A percentile compares a stretch with the other conserved stretches of the same genome.
Evolutionary conservation across 768 basidiomycete genomes (phyloP).

Genomic region (Tricholoma matsutake): DNA sequence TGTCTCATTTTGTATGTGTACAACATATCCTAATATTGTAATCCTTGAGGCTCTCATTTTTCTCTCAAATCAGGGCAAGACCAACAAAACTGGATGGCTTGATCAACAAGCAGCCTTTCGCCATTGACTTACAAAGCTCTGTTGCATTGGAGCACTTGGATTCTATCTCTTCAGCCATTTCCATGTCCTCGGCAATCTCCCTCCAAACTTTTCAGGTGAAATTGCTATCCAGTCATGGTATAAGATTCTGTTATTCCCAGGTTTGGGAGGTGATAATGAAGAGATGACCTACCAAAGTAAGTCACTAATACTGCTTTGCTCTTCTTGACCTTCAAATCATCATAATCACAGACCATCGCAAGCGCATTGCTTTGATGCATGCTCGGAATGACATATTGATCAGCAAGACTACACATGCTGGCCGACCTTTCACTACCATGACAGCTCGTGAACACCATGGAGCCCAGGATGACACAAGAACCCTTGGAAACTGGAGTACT

Average conservation of each 20-base stretch:
- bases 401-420: slow-evolving; percentile 18
- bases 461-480: slow-evolving; percentile 21
- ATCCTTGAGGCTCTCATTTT: slow-evolving; percentile 25
- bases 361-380: slow-evolving; percentile 22
- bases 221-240: slow-evolving; percentile 31
- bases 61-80: slow-evolving; percentile 28
- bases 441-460: slow-evolving; percentile 28
- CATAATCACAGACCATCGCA: slow-evolving; percentile 25
- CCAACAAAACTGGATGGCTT: slow-evolving; percentile 26
- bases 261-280: background rate
- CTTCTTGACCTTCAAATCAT: too few relatives aligned
- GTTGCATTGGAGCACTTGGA: slow-evolving; percentile 8
- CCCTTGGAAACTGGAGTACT: slow-evolving; percentile 29
- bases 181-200: slow-evolving; percentile 20
- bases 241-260: slow-evolving; percentile 21
- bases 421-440: slow-evolving; percentile 24
- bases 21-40: too few relatives aligned
- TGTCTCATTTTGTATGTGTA: background rate
- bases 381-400: slow-evolving; percentile 15
- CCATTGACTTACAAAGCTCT: slow-evolving; percentile 22
- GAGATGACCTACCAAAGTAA: slow-evolving; percentile 32
- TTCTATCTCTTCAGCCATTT: slow-evolving; percentile 27
- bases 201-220: slow-evolving; percentile 23
- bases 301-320: too few relatives aligned
- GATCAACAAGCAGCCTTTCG: slow-evolving; percentile 30